phyloP scores from a whole-genome alignment of 352 stramenopile species.

The Phytophthora cryptogea region DNA sequence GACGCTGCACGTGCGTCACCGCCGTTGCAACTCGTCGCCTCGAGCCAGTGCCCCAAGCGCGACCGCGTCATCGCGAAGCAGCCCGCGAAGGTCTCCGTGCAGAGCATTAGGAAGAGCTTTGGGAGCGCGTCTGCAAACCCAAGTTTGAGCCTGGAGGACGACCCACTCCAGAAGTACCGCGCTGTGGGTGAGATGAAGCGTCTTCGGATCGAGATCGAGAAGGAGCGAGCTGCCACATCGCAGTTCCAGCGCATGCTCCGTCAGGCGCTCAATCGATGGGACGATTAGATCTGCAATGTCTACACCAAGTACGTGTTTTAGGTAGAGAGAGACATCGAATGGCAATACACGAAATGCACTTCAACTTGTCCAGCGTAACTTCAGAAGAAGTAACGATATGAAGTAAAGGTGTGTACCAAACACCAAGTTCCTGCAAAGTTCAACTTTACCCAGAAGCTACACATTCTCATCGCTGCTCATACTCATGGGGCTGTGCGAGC shows the following conservation, averaged over 20 bases:
- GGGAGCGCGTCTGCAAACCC: slow-evolving; percentile 10
- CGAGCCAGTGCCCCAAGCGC: slow-evolving; percentile 7
- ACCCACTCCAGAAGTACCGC: slow-evolving; percentile 33
- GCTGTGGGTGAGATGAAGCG: slow-evolving; percentile 40
- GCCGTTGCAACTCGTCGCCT: slow-evolving; percentile 1
- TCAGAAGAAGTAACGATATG: not conserved
- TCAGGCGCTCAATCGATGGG: slow-evolving; percentile 55
- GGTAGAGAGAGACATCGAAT: slow-evolving; percentile 3
- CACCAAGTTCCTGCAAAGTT: not conserved
- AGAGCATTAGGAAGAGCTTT: slow-evolving; percentile 50
- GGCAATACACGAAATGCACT: slow-evolving; percentile 8
- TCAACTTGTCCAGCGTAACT: not conserved
- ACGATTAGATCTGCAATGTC: slow-evolving; percentile 23
- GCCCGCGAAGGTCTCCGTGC: slow-evolving; percentile 32
- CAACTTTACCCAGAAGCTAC: slow-evolving; percentile 23
- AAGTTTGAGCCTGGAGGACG: slow-evolving; percentile 9
- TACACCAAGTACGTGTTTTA: slow-evolving; percentile 4
- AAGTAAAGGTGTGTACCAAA: not conserved
- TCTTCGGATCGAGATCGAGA: slow-evolving; percentile 60
- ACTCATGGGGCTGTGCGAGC: slow-evolving; percentile 26
- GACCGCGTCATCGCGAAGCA: slow-evolving; percentile 11
- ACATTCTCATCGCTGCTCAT: not conserved
- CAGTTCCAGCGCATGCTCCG: slow-evolving; percentile 68
- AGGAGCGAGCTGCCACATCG: slow-evolving; percentile 46
- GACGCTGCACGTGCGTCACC: slow-evolving; percentile 10